Evolutionary conservation across 331 rosid genomes (phyloP).

Genomic region (Prunus yedoensis): DNA sequence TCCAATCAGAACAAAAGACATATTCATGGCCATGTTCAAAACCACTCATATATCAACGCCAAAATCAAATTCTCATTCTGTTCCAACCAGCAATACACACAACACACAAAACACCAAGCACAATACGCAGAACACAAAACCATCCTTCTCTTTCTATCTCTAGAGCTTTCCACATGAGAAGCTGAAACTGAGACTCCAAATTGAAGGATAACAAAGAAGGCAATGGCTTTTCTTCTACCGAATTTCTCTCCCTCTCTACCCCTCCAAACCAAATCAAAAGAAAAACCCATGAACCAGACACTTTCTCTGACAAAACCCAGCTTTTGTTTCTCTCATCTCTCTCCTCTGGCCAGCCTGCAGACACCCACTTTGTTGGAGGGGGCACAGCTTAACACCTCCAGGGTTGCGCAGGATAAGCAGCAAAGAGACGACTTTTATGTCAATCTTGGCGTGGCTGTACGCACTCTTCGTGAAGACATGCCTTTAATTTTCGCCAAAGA

Average conservation of each 20-base stretch:
- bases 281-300: constrained; percentile 44
- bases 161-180: constrained; percentile 28
- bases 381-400: constrained; percentile 52
- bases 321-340: constrained; percentile 31
- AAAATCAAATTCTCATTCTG: constrained; percentile 32
- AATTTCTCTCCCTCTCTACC: constrained; percentile 57
- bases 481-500: constrained; percentile 75
- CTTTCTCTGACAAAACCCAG: constrained; percentile 43
- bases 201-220: constrained; percentile 15
- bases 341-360: constrained; percentile 41
- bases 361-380: constrained; percentile 41
- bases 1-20: constrained; percentile 19
- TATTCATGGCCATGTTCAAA: constrained; percentile 43
- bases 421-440: constrained; percentile 72
- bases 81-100: constrained; percentile 17
- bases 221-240: constrained; percentile 81
- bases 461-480: constrained; percentile 87
- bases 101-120: constrained; percentile 16
- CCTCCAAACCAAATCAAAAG: constrained; percentile 56
- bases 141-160: constrained; percentile 2
- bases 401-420: constrained; percentile 48
- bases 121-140: not conserved
- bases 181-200: constrained; percentile 13
- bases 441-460: constrained; percentile 84
- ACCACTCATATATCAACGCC: constrained; percentile 49